Conservation (phyloP, 208 protist species). For the Leishmania mexicana region DNA sequence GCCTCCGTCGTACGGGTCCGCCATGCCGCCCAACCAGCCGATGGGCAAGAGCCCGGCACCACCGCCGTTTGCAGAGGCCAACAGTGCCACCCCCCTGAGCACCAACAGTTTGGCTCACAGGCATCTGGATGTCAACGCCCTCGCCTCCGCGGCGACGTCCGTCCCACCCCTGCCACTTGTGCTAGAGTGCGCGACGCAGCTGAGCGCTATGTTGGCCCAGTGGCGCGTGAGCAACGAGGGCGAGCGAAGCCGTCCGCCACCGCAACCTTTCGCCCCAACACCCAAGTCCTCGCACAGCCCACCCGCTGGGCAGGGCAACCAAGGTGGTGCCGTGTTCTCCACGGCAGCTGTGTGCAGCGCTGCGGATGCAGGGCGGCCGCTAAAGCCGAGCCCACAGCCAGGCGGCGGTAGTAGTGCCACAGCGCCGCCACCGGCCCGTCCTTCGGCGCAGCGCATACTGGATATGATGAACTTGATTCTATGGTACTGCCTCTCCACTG, state of each 20-base stretch:
- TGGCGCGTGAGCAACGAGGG: conserved; percentile 20
- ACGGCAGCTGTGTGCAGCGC: not conserved
- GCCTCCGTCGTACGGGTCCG: conserved; percentile 8
- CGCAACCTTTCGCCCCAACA: not conserved
- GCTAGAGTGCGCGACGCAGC: conserved; percentile 31
- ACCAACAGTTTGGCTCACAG: not conserved
- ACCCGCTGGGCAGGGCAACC: not conserved
- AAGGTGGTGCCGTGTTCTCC: not conserved
- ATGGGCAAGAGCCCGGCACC: not conserved
- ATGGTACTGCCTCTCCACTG: conserved; percentile 63
- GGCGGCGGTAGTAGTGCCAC: not conserved
- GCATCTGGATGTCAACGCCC: not conserved
- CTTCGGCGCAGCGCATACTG: conserved; percentile 8
- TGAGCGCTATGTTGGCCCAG: conserved; percentile 22
- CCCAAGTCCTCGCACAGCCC: not conserved
- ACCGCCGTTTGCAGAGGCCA: not conserved
- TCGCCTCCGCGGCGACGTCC: not conserved
- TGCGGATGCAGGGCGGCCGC: not conserved
- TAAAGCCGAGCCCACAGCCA: not conserved
- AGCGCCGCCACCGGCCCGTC: not conserved
- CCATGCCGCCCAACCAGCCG: not conserved
- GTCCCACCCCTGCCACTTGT: conserved; percentile 30
- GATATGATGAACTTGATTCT: conserved; percentile 39
- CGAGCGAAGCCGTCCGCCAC: conserved; percentile 1
- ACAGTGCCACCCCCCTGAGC: not conserved